Percentiles rank a stretch among this genome's conserved stretches.
These are phyloP conservation scores for Excoecaria agallocha DNA, from an alignment of 345 rosid species.

Conservation along the genomic window DNA sequence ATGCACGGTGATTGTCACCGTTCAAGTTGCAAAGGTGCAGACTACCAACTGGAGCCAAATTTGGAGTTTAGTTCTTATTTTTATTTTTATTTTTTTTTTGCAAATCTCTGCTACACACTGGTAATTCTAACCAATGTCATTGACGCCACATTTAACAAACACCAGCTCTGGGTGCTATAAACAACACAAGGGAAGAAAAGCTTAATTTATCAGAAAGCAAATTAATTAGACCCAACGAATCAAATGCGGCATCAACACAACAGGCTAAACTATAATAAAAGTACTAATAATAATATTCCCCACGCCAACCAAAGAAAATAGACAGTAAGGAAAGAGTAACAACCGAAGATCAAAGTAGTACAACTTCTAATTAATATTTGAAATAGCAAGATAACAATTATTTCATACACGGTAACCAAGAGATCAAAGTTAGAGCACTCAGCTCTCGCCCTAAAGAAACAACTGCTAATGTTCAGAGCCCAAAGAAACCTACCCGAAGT, in stretches of 20 bases:
- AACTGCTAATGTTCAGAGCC: neutral
- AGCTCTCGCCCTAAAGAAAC: neutral
- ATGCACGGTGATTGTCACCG: too few relatives aligned
- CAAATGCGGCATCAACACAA: neutral
- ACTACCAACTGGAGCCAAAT: too few relatives aligned
- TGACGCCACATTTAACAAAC: too few relatives aligned
- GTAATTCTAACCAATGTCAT: too few relatives aligned
- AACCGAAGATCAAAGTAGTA: slow-evolving; percentile 1
- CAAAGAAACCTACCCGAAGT: slow-evolving; percentile 45
- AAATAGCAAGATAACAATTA: neutral
- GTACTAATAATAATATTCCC: neutral
- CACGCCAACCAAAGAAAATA: neutral
- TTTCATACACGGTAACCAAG: neutral
- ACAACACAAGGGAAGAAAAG: too few relatives aligned
- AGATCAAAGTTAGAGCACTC: neutral
- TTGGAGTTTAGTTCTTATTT: too few relatives aligned
- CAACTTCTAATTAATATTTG: neutral
- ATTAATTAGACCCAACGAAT: neutral
- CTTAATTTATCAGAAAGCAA: neutral
- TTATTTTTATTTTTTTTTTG: too few relatives aligned
- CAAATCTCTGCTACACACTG: too few relatives aligned
- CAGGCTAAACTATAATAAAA: neutral
- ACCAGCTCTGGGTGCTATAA: too few relatives aligned
- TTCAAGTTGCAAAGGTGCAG: too few relatives aligned
- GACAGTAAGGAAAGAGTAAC: neutral